Conservation (phyloP, 306 rosid genomes). For the Cicer judaicum region DNA sequence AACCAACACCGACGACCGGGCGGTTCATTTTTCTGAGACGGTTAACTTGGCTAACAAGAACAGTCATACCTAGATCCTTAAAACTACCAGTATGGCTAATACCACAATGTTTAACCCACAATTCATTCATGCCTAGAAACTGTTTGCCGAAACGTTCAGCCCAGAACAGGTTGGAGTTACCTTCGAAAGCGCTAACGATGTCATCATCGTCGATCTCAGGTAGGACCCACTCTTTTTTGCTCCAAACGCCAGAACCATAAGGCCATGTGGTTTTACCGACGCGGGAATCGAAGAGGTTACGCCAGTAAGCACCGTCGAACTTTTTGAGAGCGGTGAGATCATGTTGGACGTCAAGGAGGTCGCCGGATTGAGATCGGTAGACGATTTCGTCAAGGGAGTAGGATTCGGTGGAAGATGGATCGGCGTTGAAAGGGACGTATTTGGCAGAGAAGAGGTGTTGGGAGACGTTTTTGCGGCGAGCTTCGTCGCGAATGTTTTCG, state of each 20-base stretch:
- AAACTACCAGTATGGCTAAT: constrained; percentile 85
- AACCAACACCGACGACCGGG: constrained; percentile 81
- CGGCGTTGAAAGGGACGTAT: constrained; percentile 76
- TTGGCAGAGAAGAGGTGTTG: constrained; percentile 69
- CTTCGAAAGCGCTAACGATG: constrained; percentile 78
- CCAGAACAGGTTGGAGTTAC: constrained; percentile 87
- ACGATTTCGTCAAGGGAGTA: constrained; percentile 91
- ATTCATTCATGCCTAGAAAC: constrained; percentile 70
- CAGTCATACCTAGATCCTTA: constrained; percentile 90
- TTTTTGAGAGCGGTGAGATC: constrained; percentile 68
- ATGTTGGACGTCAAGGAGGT: constrained; percentile 80
- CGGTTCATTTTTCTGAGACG: constrained; percentile 68
- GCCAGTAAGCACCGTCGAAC: constrained; percentile 79
- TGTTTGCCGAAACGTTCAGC: constrained; percentile 87
- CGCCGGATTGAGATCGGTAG: constrained; percentile 76
- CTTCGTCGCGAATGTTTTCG: constrained; percentile 81
- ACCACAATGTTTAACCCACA: constrained; percentile 94
- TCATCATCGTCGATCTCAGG: constrained; percentile 79
- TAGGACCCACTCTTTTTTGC: constrained; percentile 85
- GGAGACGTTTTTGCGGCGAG: constrained; percentile 63
- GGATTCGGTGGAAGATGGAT: constrained; percentile 59
- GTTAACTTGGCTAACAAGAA: constrained; percentile 84
- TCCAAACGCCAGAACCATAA: constrained; percentile 88
- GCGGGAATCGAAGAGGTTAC: constrained; percentile 76
- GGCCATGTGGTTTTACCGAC: constrained; percentile 89